phyloP scores from a whole-genome alignment of 2,329 filamentous ascomycete genomes.

The Thelonectria blattea region DNA sequence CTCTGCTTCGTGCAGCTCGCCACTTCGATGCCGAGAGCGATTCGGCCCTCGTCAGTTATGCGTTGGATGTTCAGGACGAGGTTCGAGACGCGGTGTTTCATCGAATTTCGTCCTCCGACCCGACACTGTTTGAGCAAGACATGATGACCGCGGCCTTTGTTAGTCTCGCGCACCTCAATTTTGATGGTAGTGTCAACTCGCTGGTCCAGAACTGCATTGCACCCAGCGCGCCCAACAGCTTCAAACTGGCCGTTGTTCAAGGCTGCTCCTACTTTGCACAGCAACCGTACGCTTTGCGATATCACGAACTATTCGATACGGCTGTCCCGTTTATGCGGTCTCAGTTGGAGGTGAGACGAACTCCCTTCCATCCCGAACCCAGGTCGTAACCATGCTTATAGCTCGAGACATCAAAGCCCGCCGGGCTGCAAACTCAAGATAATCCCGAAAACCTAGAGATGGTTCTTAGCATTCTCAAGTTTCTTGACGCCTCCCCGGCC shows the following conservation, averaged over 20 bases:
- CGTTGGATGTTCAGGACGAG: slow-evolving; percentile 73
- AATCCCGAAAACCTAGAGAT: slow-evolving; percentile 33
- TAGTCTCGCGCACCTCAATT: slow-evolving; percentile 66
- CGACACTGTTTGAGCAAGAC: slow-evolving; percentile 64
- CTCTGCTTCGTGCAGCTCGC: slow-evolving; percentile 65
- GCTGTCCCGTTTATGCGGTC: slow-evolving; percentile 62
- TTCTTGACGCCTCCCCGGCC: slow-evolving; percentile 58
- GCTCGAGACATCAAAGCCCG: slow-evolving; percentile 29
- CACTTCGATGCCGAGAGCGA: slow-evolving; percentile 70
- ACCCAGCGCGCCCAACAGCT: slow-evolving; percentile 61
- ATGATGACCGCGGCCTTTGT: slow-evolving; percentile 72
- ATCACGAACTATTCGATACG: slow-evolving; percentile 60
- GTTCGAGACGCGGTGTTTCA: slow-evolving; percentile 70
- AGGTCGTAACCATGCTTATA: slow-evolving; percentile 13
- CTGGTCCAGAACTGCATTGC: slow-evolving; percentile 64
- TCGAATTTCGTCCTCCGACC: slow-evolving; percentile 54
- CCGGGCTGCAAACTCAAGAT: slow-evolving; percentile 11
- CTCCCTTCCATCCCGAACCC: not conserved
- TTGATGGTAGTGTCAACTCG: slow-evolving; percentile 62
- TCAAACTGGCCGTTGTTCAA: slow-evolving; percentile 68
- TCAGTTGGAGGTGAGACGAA: slow-evolving; percentile 59
- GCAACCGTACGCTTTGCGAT: slow-evolving; percentile 55
- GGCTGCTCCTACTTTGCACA: slow-evolving; percentile 68
- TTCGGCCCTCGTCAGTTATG: slow-evolving; percentile 68
- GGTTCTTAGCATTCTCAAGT: slow-evolving; percentile 56